A percentile compares a stretch with the other conserved stretches of the same genome.
phyloP scores from a whole-genome alignment of 106 monocot species.

The Triglochin maritima region DNA sequence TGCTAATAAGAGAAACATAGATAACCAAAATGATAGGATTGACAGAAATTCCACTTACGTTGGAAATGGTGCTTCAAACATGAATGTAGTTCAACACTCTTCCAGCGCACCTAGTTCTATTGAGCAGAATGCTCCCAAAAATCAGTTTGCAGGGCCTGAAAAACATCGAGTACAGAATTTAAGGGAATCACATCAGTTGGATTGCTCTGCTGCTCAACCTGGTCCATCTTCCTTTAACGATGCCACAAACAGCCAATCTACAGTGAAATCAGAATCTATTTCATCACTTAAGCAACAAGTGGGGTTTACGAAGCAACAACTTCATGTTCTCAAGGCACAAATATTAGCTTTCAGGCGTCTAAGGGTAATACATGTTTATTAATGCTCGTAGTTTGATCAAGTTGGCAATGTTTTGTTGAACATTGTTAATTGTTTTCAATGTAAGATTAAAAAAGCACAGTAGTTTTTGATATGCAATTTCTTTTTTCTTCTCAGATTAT shows the following conservation, averaged over 20 bases:
- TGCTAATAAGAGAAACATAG: constrained; percentile 24
- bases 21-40: constrained; percentile 34
- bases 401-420: background rate
- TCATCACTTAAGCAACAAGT: constrained; percentile 23
- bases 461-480: background rate
- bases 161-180: constrained; percentile 31
- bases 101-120: constrained; percentile 20
- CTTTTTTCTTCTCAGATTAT: constrained; percentile 4
- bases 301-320: constrained; percentile 87
- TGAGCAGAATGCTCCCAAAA: constrained; percentile 31
- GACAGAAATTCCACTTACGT: constrained; percentile 13
- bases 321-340: constrained; percentile 96
- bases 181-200: constrained; percentile 36
- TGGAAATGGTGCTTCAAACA: constrained; percentile 27
- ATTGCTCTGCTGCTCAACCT: constrained; percentile 20
- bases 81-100: constrained; percentile 40
- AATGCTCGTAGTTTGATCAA: background rate
- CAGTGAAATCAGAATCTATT: constrained; percentile 23
- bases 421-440: background rate
- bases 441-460: background rate
- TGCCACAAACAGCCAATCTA: constrained; percentile 9
- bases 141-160: constrained; percentile 19
- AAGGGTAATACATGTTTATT: constrained; percentile 42
- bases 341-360: constrained; percentile 90
- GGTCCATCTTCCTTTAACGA: constrained; percentile 21